Evolutionary conservation across 805 yeast genomes (phyloP).

Genomic region (Wickerhamiella kurtzmanii): DNA sequence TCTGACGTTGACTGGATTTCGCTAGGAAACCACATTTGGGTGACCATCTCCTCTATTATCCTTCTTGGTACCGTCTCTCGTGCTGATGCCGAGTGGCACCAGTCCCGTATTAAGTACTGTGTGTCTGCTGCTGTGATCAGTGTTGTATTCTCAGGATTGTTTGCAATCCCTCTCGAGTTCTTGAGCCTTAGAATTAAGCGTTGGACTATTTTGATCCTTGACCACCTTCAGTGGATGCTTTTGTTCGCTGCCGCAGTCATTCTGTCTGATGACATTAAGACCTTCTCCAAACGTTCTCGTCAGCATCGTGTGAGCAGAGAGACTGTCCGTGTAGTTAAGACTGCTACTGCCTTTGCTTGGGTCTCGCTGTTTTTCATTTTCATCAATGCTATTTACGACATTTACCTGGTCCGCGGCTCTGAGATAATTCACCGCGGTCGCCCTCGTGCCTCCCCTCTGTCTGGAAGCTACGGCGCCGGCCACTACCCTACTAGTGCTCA

Average conservation of each 20-base stretch:
- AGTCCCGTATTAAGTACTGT: constrained; percentile 6
- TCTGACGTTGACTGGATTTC: constrained; percentile 1
- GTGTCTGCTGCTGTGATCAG: constrained; percentile 5
- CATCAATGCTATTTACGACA: background rate
- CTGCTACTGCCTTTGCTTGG: constrained; percentile 5
- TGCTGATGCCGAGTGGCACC: constrained; percentile 2
- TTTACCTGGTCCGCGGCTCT: background rate
- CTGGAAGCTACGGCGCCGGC: background rate
- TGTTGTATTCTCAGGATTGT: constrained; percentile 3
- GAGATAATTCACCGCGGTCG: background rate
- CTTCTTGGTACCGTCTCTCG: constrained; percentile 5
- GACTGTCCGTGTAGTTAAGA: constrained; percentile 4
- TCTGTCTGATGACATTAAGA: constrained; percentile 5
- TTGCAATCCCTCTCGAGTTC: constrained; percentile 6
- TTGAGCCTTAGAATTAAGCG: constrained; percentile 1
- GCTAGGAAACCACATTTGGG: background rate
- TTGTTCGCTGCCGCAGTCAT: constrained; percentile 7
- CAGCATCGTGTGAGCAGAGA: background rate
- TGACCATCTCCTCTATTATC: constrained; percentile 1
- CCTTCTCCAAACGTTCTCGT: constrained; percentile 1
- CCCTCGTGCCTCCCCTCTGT: background rate
- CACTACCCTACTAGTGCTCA: too few species aligned
- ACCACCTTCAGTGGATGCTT: constrained; percentile 4
- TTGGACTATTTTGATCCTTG: constrained; percentile 1
- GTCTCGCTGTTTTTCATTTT: background rate